A percentile compares a stretch with the other conserved stretches of the same genome.
These are phyloP conservation scores for Verticillium klebahnii DNA, from an alignment of 2,329 filamentous ascomycete species.

Conservation along the genomic window DNA sequence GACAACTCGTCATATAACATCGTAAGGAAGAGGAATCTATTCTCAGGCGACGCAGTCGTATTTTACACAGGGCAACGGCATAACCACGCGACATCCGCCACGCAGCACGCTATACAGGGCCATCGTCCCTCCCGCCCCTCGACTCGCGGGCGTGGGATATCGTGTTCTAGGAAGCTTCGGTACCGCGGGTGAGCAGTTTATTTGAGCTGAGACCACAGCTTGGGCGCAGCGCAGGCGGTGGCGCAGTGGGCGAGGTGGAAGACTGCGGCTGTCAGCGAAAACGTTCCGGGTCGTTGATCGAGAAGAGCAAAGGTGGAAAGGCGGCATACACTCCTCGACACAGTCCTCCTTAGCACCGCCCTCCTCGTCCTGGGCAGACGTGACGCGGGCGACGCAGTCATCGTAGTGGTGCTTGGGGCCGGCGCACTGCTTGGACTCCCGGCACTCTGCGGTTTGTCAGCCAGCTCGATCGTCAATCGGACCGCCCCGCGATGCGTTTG, in stretches of 20 bases:
- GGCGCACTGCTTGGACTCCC: conserved; percentile 77
- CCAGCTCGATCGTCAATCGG: neutral
- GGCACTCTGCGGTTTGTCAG: conserved; percentile 65
- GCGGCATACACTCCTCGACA: conserved; percentile 92
- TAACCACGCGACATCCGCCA: neutral
- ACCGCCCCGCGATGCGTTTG: neutral
- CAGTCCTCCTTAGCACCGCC: conserved; percentile 85
- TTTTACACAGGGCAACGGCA: conserved; percentile 3
- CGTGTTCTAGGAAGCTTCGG: neutral
- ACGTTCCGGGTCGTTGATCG: too few relatives aligned
- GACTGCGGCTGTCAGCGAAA: conserved; percentile 51
- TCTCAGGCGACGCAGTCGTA: conserved; percentile 4
- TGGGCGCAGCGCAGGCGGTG: conserved; percentile 86
- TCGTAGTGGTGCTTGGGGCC: conserved; percentile 97
- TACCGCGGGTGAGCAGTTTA: conserved; percentile 43
- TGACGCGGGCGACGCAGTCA: conserved; percentile 95
- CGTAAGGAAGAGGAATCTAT: conserved; percentile 3
- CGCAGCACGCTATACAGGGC: neutral
- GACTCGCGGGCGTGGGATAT: neutral
- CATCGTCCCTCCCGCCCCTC: neutral
- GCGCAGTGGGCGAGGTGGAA: conserved; percentile 99
- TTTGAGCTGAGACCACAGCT: conserved; percentile 90
- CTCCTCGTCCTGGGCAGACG: conserved; percentile 57
- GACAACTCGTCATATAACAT: neutral
- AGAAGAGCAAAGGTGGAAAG: neutral